Evolutionary conservation across 352 stramenopile species (phyloP).

Genomic region (Globisporangium canariense): DNA sequence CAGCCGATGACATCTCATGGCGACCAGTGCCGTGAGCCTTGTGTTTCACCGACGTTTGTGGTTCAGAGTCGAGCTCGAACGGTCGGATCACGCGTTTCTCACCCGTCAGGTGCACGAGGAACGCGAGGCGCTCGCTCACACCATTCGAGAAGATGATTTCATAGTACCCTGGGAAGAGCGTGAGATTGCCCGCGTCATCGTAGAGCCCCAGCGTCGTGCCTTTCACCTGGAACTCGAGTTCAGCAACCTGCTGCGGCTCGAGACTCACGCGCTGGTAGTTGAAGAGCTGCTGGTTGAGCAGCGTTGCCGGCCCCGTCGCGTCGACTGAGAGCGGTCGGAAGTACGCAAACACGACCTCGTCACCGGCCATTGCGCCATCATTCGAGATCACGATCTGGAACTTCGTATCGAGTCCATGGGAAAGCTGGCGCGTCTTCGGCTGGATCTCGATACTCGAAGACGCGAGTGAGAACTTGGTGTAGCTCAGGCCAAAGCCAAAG

Average conservation of each 20-base stretch:
- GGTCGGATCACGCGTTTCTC: constrained; percentile 38
- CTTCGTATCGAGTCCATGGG: constrained; percentile 28
- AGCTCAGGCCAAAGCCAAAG: constrained; percentile 90
- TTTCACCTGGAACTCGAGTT: constrained; percentile 42
- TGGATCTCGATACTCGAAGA: constrained; percentile 10
- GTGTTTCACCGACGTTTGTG: neutral
- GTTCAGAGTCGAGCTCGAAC: constrained; percentile 23
- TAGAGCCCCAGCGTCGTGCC: constrained; percentile 52
- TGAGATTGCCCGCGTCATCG: constrained; percentile 51
- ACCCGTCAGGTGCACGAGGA: constrained; percentile 50
- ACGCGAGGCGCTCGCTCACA: constrained; percentile 60
- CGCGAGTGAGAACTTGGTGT: constrained; percentile 75
- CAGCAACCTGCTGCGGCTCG: constrained; percentile 24
- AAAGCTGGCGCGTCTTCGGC: constrained; percentile 28
- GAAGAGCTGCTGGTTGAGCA: constrained; percentile 80
- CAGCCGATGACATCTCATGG: neutral
- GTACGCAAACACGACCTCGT: constrained; percentile 79
- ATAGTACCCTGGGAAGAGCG: constrained; percentile 64
- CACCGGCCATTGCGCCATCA: constrained; percentile 41
- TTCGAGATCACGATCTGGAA: constrained; percentile 58
- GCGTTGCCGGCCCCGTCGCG: constrained; percentile 46
- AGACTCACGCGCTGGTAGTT: constrained; percentile 61
- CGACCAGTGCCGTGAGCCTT: neutral
- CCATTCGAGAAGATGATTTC: constrained; percentile 75
- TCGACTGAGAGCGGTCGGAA: constrained; percentile 65